Conservation (phyloP, 257 asterid species). For the Verbena officinalis region DNA sequence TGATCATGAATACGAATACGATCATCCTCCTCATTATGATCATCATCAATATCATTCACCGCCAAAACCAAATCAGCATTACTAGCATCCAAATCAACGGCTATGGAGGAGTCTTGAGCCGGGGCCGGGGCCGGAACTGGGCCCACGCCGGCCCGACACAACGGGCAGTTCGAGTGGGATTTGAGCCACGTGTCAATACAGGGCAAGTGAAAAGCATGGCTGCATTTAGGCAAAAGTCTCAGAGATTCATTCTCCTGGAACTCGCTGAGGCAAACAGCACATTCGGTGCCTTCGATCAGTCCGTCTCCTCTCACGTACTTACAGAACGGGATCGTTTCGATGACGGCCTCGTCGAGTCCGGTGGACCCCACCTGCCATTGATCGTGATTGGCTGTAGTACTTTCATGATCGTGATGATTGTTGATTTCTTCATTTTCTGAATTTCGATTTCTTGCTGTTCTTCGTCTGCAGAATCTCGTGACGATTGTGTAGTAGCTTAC, state of each 20-base stretch:
- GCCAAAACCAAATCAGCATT: slow-evolving; percentile 37
- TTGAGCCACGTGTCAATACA: slow-evolving; percentile 86
- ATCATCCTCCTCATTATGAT: not conserved
- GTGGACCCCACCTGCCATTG: slow-evolving; percentile 38
- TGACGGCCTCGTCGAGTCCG: slow-evolving; percentile 68
- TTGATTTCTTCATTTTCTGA: slow-evolving; percentile 30
- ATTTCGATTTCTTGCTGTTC: slow-evolving; percentile 2
- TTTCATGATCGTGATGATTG: too few species aligned
- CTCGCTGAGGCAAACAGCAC: slow-evolving; percentile 77
- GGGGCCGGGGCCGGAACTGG: too few species aligned
- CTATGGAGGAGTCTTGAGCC: too few species aligned
- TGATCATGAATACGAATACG: slow-evolving; percentile 1
- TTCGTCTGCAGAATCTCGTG: slow-evolving; percentile 54
- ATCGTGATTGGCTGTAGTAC: slow-evolving; percentile 20
- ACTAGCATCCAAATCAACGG: too few species aligned
- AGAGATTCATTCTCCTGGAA: slow-evolving; percentile 65
- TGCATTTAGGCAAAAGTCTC: slow-evolving; percentile 82
- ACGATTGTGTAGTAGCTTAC: slow-evolving; percentile 54
- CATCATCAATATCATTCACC: slow-evolving; percentile 37
- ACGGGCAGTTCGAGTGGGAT: slow-evolving; percentile 74
- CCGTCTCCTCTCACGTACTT: slow-evolving; percentile 52
- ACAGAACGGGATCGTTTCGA: slow-evolving; percentile 59
- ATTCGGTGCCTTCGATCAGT: slow-evolving; percentile 64
- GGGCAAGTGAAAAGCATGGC: slow-evolving; percentile 84
- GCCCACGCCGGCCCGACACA: slow-evolving; percentile 65